Base-by-base conservation (phyloP, 108 stramenopile genomes). In the Cylindrotheca closterium region DNA sequence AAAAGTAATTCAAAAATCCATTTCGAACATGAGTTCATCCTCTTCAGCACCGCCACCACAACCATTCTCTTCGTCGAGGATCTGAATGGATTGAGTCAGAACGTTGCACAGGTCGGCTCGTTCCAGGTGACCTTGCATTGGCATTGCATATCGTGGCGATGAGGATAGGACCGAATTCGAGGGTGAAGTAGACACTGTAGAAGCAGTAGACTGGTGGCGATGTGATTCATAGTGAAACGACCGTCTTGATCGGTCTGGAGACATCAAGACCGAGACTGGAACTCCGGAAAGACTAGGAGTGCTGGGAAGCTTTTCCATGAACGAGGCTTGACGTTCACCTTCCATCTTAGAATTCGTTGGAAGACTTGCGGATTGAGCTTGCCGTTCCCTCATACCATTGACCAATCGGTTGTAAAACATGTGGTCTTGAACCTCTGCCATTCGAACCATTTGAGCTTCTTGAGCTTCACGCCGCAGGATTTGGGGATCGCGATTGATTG, bases 401-500 rank as follows among this genome's bases (percentile, higher is more conserved):
- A 64, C 63, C 4, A 64, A 4, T 15, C 63, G 63, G 27, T 51
- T 64, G 31, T 32, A 51, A 53, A 64, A 64, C 3, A n/a, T 2
- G 27, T 53, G 52, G 51, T 64, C 63, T n/a, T 53, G 27, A 30
- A 48, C 51, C 25, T 64, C 63, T 3, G 63, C 63, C n/a, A 64
- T 15, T 22, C 32, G 19, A 15, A 42, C 15, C 10, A 7, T 42
- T 42, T 15, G 37, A 7, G 10, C 10, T 17, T 27, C 10, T 31
- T 64, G 51, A 4, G 60, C 60, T 37, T 61, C 60, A 48, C 26
- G 26, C 24, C 42, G 19, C 29, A 47, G 22, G 4, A 17, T 5
- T 26, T 12, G 19, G 10, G 10, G 4, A 23, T 25, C 12, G 24
- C 23, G 26, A 4, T 24, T 47, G 19, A 61, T 61, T 32, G 60